Percentiles rank a stretch among this genome's conserved stretches.
These are phyloP conservation scores for Linnemannia zychae DNA, from an alignment of 192 early-diverging fungal genomes.

Conservation along the genomic window DNA sequence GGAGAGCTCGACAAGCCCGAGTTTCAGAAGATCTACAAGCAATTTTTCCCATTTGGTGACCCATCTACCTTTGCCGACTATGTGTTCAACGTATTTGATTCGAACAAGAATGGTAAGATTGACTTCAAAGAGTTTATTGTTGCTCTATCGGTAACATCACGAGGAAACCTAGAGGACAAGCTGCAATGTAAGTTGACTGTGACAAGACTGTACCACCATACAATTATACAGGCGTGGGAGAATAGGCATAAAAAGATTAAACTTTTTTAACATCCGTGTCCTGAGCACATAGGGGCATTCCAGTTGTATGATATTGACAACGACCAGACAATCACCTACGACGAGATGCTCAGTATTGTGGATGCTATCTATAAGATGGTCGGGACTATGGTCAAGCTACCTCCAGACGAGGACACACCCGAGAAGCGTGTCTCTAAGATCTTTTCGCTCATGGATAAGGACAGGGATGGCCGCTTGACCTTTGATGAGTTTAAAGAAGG, in stretches of 20 bases:
- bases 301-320: constrained; percentile 93
- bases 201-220: not conserved
- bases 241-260: not conserved
- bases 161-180: constrained; percentile 88
- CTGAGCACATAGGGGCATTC: constrained; percentile 73
- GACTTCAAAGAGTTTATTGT: constrained; percentile 94
- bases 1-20: constrained; percentile 87
- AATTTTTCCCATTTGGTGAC: constrained; percentile 98
- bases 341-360: constrained; percentile 94
- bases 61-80: constrained; percentile 90
- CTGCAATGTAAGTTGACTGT: constrained; percentile 73
- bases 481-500: constrained; percentile 92
- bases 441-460: constrained; percentile 89
- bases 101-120: constrained; percentile 89
- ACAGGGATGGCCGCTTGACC: constrained; percentile 85
- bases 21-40: constrained; percentile 95
- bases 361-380: constrained; percentile 97
- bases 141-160: constrained; percentile 87
- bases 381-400: constrained; percentile 90
- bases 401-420: constrained; percentile 92
- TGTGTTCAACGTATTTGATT: constrained; percentile 94
- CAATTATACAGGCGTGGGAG: not conserved
- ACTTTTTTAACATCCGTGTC: not conserved
- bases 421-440: constrained; percentile 94
- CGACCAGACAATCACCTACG: constrained; percentile 87